Conservation (phyloP, 2,329 filamentous ascomycete genomes). For the Aureobasidium sp. region DNA sequence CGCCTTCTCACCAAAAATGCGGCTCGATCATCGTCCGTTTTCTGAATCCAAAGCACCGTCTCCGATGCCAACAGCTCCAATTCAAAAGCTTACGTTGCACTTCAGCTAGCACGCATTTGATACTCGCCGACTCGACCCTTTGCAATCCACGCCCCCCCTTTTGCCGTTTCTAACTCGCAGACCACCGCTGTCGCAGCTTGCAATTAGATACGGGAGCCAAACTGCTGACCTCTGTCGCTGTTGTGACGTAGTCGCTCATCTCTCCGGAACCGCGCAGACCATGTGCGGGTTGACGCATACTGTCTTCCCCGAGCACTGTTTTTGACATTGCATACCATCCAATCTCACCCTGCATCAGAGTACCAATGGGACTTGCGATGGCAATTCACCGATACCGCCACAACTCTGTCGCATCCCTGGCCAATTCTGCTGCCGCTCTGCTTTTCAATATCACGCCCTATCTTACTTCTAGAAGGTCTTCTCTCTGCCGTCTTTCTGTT, state of each 20-base stretch:
- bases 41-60: background rate
- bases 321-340: background rate
- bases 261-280: background rate
- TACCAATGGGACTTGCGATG: background rate
- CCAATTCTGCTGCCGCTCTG: background rate
- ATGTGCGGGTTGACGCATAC: background rate
- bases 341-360: constrained; percentile 12
- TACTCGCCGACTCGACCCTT: background rate
- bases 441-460: background rate
- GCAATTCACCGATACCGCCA: constrained; percentile 13
- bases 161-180: background rate
- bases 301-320: background rate
- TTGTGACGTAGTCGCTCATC: constrained; percentile 4
- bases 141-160: background rate
- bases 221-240: constrained; percentile 2
- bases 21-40: constrained; percentile 7
- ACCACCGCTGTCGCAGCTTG: background rate
- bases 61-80: constrained; percentile 3
- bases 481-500: constrained; percentile 6
- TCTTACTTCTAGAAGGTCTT: constrained; percentile 2
- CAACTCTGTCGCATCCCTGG: background rate
- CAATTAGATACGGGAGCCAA: background rate
- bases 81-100: constrained; percentile 12
- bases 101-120: constrained; percentile 1
- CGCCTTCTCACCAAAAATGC: background rate